Evolutionary conservation across 352 stramenopile species (phyloP), one percentile per base, ranked within the genome.

Genomic region (Phytophthora nicotianae): DNA sequence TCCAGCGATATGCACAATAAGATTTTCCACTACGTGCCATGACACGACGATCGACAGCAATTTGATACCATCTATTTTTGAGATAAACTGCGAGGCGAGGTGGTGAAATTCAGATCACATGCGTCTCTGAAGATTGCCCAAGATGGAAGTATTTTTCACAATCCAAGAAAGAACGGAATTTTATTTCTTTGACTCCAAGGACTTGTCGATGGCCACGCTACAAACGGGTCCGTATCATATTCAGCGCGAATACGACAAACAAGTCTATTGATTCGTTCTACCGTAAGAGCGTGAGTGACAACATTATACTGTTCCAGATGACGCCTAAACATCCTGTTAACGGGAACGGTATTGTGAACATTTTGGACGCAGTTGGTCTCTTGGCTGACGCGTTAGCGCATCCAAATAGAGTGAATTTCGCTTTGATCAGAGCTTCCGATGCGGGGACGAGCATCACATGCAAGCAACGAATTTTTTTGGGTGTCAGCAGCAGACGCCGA

Each of bases 261-360:
- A 14, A 19, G 33, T 41, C 33, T n/a, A 41, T 41, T 41, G 33
- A 41, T 19, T 41, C 33, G 4, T 41, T 41, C 16, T 41, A 41
- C 33, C 0, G 16, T 19, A 7, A 7, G 5, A 11, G 33, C 33
- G 5, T 17, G 11, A 41, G 16, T 14, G 11, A 41, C 33, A 41
- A 41, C 17, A 41, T 41, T 41, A n/a, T 41, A 41, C 33, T 41
- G 7, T 41, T 41, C 33, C 13, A 41, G 11, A 41, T 41, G 33
- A 41, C 8, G 27, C 27, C 27, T 2, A 7, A 10, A 19, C 13
- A 4, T 10, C 13, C 16, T 14, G 33, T 41, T 41, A 19, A 41
- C 33, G 33, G 16, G 33, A 41, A 41, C 11, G 33, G 16, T 19
- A 41, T 19, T 41, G 33, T 41, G 33, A 8, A n/a, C 19, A 19